Conservation (phyloP, 495 filamentous ascomycete genomes). For the Tuber calosporum region DNA sequence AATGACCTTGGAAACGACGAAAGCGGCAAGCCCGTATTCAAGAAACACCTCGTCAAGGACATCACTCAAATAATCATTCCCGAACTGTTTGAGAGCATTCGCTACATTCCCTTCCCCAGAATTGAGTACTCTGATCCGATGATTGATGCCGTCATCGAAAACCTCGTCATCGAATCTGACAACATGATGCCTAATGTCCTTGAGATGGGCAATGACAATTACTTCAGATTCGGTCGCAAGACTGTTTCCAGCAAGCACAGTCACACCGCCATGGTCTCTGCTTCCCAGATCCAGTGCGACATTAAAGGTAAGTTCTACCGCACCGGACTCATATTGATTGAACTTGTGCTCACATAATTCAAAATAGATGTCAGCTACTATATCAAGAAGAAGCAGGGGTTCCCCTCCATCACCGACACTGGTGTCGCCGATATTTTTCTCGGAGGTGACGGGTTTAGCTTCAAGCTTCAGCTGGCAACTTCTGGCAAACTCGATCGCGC, state of each 20-base stretch:
- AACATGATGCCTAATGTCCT: slow-evolving; percentile 94
- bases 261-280: slow-evolving; percentile 74
- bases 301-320: slow-evolving; percentile 45
- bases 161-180: slow-evolving; percentile 89
- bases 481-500: slow-evolving; percentile 67
- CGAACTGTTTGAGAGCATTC: slow-evolving; percentile 71
- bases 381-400: slow-evolving; percentile 91
- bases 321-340: slow-evolving; percentile 36
- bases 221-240: slow-evolving; percentile 93
- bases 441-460: slow-evolving; percentile 77
- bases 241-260: slow-evolving; percentile 66
- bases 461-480: slow-evolving; percentile 83
- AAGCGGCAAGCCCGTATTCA: slow-evolving; percentile 78
- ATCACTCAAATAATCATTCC: slow-evolving; percentile 80
- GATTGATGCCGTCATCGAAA: slow-evolving; percentile 86
- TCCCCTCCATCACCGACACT: slow-evolving; percentile 79
- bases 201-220: slow-evolving; percentile 87
- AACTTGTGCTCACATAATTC: slow-evolving; percentile 9
- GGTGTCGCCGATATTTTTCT: slow-evolving; percentile 88
- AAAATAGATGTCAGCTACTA: slow-evolving; percentile 77
- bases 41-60: slow-evolving; percentile 85
- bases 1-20: slow-evolving; percentile 75
- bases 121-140: slow-evolving; percentile 85
- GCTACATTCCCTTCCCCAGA: slow-evolving; percentile 87
- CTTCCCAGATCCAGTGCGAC: slow-evolving; percentile 84